Conservation (phyloP, 352 stramenopile genomes). For the Pythium guiyangense region DNA sequence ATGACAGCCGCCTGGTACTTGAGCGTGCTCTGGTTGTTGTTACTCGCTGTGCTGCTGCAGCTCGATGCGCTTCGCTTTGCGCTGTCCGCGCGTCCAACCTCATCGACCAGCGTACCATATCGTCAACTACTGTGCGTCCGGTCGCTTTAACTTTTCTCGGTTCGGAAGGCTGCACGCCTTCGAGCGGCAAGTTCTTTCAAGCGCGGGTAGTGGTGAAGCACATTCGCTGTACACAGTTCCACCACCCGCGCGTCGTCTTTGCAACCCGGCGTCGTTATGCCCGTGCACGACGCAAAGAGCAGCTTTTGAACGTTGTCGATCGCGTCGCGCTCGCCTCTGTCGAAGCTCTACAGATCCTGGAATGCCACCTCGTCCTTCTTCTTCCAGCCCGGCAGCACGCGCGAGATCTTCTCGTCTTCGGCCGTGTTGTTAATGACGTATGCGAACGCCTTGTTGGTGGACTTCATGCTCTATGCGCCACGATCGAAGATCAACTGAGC, state of each 20-base stretch:
- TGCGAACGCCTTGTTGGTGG: constrained; percentile 21
- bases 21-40: neutral
- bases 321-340: neutral
- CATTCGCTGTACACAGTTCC: neutral
- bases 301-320: too few relatives aligned
- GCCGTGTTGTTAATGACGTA: constrained; percentile 4
- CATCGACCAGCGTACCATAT: constrained; percentile 4
- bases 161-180: neutral
- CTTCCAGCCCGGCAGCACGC: neutral
- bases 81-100: neutral
- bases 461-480: constrained; percentile 23
- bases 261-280: neutral
- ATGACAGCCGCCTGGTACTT: constrained; percentile 7
- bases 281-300: too few relatives aligned
- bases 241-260: neutral
- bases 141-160: neutral
- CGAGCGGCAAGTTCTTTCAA: neutral
- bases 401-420: constrained; percentile 1
- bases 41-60: neutral
- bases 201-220: neutral
- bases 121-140: neutral
- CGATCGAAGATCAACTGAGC: constrained; percentile 28
- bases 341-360: neutral
- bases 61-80: neutral
- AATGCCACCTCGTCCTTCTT: neutral